These are phyloP conservation scores for Filobasidium floriforme DNA, from an alignment of 768 basidiomycete species.

Conservation along the genomic window DNA sequence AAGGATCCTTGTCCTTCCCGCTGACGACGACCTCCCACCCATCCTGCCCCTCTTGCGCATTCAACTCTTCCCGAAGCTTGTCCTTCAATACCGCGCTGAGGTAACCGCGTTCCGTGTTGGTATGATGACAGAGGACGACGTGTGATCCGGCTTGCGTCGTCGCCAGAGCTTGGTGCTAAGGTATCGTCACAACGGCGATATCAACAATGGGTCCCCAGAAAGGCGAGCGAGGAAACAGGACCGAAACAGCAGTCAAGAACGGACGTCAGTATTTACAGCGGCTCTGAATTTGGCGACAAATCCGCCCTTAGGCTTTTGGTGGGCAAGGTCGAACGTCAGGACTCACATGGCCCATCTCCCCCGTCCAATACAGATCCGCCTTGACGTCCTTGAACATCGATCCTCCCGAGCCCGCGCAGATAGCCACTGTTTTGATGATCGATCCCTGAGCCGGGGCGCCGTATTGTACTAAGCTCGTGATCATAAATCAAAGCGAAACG, in stretches of 20 bases:
- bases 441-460: conserved; percentile 20
- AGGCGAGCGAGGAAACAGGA: too few relatives aligned
- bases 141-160: conserved; percentile 66
- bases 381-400: conserved; percentile 62
- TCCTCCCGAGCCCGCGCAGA: conserved; percentile 85
- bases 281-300: too few relatives aligned
- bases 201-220: too few relatives aligned
- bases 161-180: conserved; percentile 77
- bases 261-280: too few relatives aligned
- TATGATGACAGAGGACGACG: conserved; percentile 81
- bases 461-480: conserved; percentile 29
- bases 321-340: too few relatives aligned
- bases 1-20: conserved; percentile 63
- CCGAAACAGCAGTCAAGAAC: too few relatives aligned
- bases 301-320: too few relatives aligned
- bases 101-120: conserved; percentile 91
- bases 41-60: conserved; percentile 37
- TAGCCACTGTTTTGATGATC: conserved; percentile 58
- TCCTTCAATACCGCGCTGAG: conserved; percentile 61
- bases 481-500: too few relatives aligned
- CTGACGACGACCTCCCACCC: conserved; percentile 62
- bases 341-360: conserved; percentile 79
- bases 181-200: neutral
- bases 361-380: conserved; percentile 85
- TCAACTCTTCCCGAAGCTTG: conserved; percentile 56